These are phyloP conservation scores for Forsythia suspensa DNA, from an alignment of 257 asterid genomes.

Conservation along the genomic window DNA sequence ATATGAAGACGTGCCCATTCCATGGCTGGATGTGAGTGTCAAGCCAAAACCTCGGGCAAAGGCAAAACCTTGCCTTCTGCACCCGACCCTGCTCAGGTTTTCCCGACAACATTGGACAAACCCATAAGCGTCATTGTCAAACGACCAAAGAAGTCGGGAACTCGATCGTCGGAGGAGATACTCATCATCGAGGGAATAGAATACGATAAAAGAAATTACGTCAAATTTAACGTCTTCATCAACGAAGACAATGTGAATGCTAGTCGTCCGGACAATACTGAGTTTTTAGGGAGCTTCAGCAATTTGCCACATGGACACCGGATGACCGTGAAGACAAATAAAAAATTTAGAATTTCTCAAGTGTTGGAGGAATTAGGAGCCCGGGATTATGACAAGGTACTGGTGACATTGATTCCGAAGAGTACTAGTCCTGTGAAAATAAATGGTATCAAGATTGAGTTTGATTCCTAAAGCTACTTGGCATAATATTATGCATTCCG, in stretches of 20 bases:
- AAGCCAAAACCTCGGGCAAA: neutral
- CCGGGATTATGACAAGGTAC: neutral
- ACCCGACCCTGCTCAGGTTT: neutral
- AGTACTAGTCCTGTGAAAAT: neutral
- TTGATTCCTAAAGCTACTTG: neutral
- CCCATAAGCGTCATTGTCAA: neutral
- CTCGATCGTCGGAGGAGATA: neutral
- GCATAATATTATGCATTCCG: too few species aligned
- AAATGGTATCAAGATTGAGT: slow-evolving; percentile 8
- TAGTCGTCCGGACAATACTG: neutral
- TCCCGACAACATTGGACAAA: neutral
- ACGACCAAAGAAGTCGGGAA: neutral
- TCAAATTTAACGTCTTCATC: neutral
- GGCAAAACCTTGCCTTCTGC: neutral
- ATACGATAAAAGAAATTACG: neutral
- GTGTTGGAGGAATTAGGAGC: slow-evolving; percentile 7
- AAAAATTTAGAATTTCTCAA: neutral
- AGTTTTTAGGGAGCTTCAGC: slow-evolving; percentile 14
- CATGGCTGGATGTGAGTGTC: neutral
- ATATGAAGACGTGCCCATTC: neutral
- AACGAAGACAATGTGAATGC: neutral
- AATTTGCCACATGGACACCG: slow-evolving; percentile 8
- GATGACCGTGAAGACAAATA: neutral
- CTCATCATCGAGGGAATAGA: neutral
- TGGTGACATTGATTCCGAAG: slow-evolving; percentile 20